These are phyloP conservation scores for Euphorbia tirucalli DNA, from an alignment of 345 rosid genomes.

Conservation along the genomic window DNA sequence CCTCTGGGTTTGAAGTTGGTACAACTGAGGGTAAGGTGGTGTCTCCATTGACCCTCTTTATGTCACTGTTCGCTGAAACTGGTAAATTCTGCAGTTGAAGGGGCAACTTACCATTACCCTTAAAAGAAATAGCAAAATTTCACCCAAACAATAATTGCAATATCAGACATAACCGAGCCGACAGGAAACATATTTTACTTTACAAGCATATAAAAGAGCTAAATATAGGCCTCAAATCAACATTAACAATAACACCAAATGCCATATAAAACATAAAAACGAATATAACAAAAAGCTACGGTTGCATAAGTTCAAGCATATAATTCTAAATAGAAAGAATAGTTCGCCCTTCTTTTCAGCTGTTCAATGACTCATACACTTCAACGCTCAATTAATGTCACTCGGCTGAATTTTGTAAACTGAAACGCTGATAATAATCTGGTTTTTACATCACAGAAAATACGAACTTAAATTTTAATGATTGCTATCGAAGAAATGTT, in stretches of 20 bases:
- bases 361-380: no score
- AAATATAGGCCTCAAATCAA: neutral
- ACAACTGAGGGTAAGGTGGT: conserved; percentile 20
- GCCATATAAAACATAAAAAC: neutral
- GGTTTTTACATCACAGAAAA: no score
- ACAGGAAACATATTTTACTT: neutral
- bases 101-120: neutral
- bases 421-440: no score
- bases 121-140: neutral
- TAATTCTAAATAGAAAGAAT: conserved; percentile 1
- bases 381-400: no score
- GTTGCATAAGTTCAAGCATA: neutral
- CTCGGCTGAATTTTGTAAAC: no score
- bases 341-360: neutral
- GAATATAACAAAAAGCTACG: neutral
- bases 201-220: neutral
- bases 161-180: neutral
- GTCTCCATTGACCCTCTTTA: conserved; percentile 25
- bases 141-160: neutral
- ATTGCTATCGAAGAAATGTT: neutral
- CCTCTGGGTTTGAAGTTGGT: conserved; percentile 20
- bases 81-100: conserved; percentile 37
- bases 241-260: neutral
- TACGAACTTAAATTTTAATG: neutral
- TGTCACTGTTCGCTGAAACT: conserved; percentile 23